phyloP scores from a whole-genome alignment of 768 basidiomycete genomes.

The Boletus vinaceobasis region DNA sequence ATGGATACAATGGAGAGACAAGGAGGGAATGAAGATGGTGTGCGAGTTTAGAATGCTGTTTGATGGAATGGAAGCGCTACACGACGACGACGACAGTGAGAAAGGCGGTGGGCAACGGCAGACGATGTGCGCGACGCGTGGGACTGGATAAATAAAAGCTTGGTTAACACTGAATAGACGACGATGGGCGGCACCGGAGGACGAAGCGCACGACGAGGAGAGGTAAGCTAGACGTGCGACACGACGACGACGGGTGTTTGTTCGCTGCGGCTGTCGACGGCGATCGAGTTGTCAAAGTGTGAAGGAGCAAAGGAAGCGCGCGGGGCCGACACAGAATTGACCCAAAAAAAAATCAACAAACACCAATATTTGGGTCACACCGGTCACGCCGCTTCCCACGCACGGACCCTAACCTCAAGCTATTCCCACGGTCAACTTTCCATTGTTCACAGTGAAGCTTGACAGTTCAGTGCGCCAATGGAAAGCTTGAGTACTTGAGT shows the following conservation, averaged over 20 bases:
- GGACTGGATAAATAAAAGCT: constrained; percentile 35
- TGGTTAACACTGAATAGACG: constrained; percentile 22
- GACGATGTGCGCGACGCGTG: constrained; percentile 50
- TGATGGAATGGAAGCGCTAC: constrained; percentile 26
- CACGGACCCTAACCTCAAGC: constrained; percentile 44
- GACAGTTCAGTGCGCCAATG: constrained; percentile 1
- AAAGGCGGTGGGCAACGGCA: constrained; percentile 14
- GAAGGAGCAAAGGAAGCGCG: constrained; percentile 44
- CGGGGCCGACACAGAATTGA: constrained; percentile 43
- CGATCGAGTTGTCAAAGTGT: constrained; percentile 45
- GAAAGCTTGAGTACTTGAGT: background rate
- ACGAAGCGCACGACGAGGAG: constrained; percentile 18
- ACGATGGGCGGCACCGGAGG: constrained; percentile 23
- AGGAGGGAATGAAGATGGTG: constrained; percentile 23
- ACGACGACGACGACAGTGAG: constrained; percentile 26
- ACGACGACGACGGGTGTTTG: constrained; percentile 40
- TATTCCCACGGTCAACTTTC: constrained; percentile 30
- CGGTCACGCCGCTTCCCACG: constrained; percentile 36
- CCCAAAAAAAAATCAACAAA: constrained; percentile 38
- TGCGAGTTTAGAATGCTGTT: constrained; percentile 28
- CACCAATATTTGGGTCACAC: constrained; percentile 39
- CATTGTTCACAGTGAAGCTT: constrained; percentile 16
- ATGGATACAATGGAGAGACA: constrained; percentile 41
- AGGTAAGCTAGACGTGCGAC: constrained; percentile 29
- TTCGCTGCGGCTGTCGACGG: constrained; percentile 46